phyloP scores from a whole-genome alignment of 768 basidiomycete genomes.

The Sarcodon aspratus region DNA sequence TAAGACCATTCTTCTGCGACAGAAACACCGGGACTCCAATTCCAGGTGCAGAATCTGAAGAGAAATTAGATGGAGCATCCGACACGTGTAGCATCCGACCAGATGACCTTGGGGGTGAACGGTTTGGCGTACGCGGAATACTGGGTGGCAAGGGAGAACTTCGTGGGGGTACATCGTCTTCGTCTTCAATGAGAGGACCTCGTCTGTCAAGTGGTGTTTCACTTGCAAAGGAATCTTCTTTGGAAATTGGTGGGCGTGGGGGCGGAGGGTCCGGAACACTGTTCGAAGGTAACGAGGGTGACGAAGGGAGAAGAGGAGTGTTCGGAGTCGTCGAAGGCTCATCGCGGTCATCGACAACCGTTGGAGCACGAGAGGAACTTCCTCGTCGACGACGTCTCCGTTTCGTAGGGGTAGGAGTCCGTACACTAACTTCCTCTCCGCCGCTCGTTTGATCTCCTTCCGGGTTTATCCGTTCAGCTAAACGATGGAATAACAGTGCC shows the following conservation, averaged over 20 bases:
- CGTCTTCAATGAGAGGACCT: slow-evolving; percentile 61
- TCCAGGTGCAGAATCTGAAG: slow-evolving; percentile 30
- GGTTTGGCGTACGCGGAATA: slow-evolving; percentile 32
- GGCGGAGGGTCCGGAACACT: slow-evolving; percentile 6
- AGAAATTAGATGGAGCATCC: slow-evolving; percentile 36
- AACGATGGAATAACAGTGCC: slow-evolving; percentile 49
- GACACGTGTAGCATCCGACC: slow-evolving; percentile 36
- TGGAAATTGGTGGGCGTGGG: slow-evolving; percentile 3
- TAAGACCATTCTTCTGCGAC: slow-evolving; percentile 33
- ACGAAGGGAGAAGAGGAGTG: slow-evolving; percentile 46
- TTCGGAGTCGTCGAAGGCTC: slow-evolving; percentile 34
- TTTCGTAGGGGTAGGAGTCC: slow-evolving; percentile 34
- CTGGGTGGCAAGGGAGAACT: slow-evolving; percentile 25
- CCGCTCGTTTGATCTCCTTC: slow-evolving; percentile 43
- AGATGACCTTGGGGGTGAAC: slow-evolving; percentile 19
- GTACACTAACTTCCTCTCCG: slow-evolving; percentile 13
- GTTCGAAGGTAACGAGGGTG: slow-evolving; percentile 27
- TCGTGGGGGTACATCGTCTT: slow-evolving; percentile 37
- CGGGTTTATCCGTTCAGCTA: slow-evolving; percentile 45
- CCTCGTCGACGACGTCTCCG: slow-evolving; percentile 46
- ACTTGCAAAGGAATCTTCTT: slow-evolving; percentile 5
- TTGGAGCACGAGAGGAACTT: slow-evolving; percentile 24
- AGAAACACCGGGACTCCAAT: slow-evolving; percentile 39
- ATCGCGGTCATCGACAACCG: slow-evolving; percentile 33
- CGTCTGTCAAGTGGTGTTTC: slow-evolving; percentile 32